A percentile compares a stretch with the other conserved stretches of the same genome.
Evolutionary conservation across 2,329 filamentous ascomycete genomes (phyloP).

Genomic region (Acephala macrosclerotiorum): DNA sequence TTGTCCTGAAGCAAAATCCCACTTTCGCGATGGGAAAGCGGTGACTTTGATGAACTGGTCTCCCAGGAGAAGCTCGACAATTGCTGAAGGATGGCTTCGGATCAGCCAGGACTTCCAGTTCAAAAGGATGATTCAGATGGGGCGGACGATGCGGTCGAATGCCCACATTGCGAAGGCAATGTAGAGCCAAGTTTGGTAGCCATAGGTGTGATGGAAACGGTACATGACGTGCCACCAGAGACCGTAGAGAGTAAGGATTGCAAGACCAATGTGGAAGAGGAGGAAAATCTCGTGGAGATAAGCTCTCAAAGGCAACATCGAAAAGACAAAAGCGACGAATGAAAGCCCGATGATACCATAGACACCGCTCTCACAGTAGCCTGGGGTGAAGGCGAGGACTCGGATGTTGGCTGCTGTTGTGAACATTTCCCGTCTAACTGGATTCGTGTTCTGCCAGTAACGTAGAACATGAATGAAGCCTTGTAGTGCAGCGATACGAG

Average conservation of each 20-base stretch:
- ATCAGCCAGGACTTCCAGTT: conserved; percentile 16
- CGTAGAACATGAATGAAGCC: conserved; percentile 52
- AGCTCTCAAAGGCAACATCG: conserved; percentile 47
- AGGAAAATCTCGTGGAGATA: conserved; percentile 34
- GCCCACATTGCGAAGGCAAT: conserved; percentile 51
- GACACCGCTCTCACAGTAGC: conserved; percentile 54
- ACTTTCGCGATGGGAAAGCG: conserved; percentile 7
- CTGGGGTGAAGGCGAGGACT: conserved; percentile 32
- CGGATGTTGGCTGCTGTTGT: conserved; percentile 46
- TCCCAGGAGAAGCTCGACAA: conserved; percentile 14
- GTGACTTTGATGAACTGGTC: conserved; percentile 18
- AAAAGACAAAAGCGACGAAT: conserved; percentile 43
- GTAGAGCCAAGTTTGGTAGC: conserved; percentile 47
- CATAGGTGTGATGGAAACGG: conserved; percentile 48
- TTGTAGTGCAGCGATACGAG: conserved; percentile 52
- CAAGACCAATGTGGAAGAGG: conserved; percentile 26
- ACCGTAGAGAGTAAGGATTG: conserved; percentile 22
- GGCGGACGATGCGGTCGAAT: conserved; percentile 53
- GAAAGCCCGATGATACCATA: conserved; percentile 46
- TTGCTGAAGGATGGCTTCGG: conserved; percentile 2
- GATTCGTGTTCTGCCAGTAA: conserved; percentile 13
- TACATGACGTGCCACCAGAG: conserved; percentile 47
- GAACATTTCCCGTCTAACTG: background rate
- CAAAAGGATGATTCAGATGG: conserved; percentile 41
- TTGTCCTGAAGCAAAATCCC: conserved; percentile 19